Evolutionary conservation across 1,139 yeast genomes (phyloP), one percentile per base, ranked within the genome.

Genomic region (Yamadazyma atlantica): DNA sequence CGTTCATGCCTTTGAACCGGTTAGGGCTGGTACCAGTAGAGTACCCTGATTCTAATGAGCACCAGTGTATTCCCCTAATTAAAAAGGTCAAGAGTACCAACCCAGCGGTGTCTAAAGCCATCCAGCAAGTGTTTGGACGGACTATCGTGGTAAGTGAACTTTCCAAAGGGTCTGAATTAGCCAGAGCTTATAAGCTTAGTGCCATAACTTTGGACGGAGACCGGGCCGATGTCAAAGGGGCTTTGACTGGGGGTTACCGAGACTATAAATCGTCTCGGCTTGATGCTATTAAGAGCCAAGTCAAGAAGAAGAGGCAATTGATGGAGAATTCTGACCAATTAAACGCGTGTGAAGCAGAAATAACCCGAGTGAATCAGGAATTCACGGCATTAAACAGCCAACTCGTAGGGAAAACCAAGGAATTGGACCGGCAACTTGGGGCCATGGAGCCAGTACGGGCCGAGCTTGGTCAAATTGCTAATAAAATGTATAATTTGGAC

Each of bases 191-290:
- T 53, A 78, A 78, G 29, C 64, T 90, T 26, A 82, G 78, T 48
- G 88, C 96, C 1, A 85, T 92, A 22, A 92, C 98, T 0, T 66
- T 92, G 24, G 95, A 87, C 59, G 98, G 98, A 47, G 97, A 92
- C 57, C 72, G 87, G 48, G 88, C 88, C 32, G 95, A 88, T 50
- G 78, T 77, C 35, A 79, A 72, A 46, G 98, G 98, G 58, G 85
- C 84, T 2, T 62, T 92, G 38, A 82, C 89, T 13, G 98, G 98
- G 62, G 98, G 98, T 36, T 89, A 76, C 54, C 75, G 86, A 49
- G 95, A 88, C 53, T 75, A 73, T 45, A 75, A 78, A 48, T 67
- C 66, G 33, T 83, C 90, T 0, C 71, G 94, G 46, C 62, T 90
- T 34, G 95, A 87, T 49, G 80, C 85, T 2, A 69, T 87, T 50